A percentile compares a stretch with the other conserved stretches of the same genome.
Evolutionary conservation across 2,329 filamentous ascomycete species (phyloP).

Genomic region (Pestalotiopsis sp.): DNA sequence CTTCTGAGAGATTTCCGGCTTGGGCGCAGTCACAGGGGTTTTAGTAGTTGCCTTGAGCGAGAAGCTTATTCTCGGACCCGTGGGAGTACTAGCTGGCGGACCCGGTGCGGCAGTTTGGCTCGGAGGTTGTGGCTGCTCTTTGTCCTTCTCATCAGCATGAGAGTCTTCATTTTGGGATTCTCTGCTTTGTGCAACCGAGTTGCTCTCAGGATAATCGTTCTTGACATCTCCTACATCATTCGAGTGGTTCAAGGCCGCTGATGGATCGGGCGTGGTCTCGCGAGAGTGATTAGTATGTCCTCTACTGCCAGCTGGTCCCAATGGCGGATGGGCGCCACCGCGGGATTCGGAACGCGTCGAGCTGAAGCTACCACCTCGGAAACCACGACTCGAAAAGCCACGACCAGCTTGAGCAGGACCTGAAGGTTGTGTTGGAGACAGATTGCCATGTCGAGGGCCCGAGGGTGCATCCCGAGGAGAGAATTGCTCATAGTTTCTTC

Average conservation of each 20-base stretch:
- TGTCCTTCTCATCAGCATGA: slow-evolving; percentile 48
- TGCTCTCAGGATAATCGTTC: neutral
- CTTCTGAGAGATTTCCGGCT: slow-evolving; percentile 69
- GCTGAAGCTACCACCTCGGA: slow-evolving; percentile 61
- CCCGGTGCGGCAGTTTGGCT: slow-evolving; percentile 56
- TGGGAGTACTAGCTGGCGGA: slow-evolving; percentile 44
- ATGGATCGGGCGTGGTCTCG: slow-evolving; percentile 34
- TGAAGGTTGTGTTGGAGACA: slow-evolving; percentile 58
- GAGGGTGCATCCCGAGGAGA: slow-evolving; percentile 48
- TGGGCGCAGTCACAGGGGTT: slow-evolving; percentile 57
- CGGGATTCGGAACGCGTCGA: slow-evolving; percentile 55
- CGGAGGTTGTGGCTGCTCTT: slow-evolving; percentile 58
- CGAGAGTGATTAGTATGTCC: slow-evolving; percentile 29
- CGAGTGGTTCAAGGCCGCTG: slow-evolving; percentile 27
- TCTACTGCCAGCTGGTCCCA: slow-evolving; percentile 22
- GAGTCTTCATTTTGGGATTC: slow-evolving; percentile 54
- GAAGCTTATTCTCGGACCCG: slow-evolving; percentile 81
- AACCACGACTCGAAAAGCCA: slow-evolving; percentile 53
- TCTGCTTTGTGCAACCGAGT: neutral
- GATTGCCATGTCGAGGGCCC: slow-evolving; percentile 58
- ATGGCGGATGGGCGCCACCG: slow-evolving; percentile 35
- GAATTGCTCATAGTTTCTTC: slow-evolving; percentile 48
- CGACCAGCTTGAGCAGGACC: slow-evolving; percentile 58
- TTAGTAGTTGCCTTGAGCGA: slow-evolving; percentile 81
- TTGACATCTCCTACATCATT: slow-evolving; percentile 26